Conservation (phyloP, 2,329 filamentous ascomycete genomes). For the Apiospora phragmitis region DNA sequence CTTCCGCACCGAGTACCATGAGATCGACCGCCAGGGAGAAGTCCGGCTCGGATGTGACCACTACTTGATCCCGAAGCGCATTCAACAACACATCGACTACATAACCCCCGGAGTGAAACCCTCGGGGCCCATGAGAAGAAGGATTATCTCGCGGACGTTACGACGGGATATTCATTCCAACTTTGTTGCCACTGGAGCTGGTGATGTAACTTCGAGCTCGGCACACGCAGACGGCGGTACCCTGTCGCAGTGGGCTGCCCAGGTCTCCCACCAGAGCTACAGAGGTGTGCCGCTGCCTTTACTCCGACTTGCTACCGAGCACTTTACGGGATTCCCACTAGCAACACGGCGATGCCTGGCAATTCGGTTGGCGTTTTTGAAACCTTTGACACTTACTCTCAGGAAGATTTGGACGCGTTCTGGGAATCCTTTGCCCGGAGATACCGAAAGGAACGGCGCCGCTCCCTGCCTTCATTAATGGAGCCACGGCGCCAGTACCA, state of each 20-base stretch:
- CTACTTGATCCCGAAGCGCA: conserved; percentile 8
- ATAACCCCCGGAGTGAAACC: conserved; percentile 50
- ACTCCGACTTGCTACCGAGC: conserved; percentile 11
- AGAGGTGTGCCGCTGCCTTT: conserved; percentile 8
- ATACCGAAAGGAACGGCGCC: conserved; percentile 30
- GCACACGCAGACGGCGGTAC: background rate
- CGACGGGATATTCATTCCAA: background rate
- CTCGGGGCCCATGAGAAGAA: conserved; percentile 15
- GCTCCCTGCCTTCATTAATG: conserved; percentile 28
- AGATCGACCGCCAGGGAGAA: background rate
- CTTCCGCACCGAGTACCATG: conserved; percentile 12
- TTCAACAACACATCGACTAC: conserved; percentile 44
- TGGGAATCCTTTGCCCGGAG: conserved; percentile 17
- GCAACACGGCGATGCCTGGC: conserved; percentile 17
- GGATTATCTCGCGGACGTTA: background rate
- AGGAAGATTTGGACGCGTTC: conserved; percentile 32
- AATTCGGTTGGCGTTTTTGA: conserved; percentile 33
- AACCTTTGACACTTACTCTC: conserved; percentile 34
- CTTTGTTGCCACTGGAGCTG: background rate
- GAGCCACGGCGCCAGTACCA: conserved; percentile 21
- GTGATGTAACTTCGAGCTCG: background rate
- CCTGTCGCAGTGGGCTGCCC: background rate
- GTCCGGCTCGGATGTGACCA: conserved; percentile 1
- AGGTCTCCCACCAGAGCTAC: background rate
- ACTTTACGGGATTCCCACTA: conserved; percentile 30